Percentiles rank a stretch among this genome's conserved stretches.
Evolutionary conservation across 1,139 yeast species (phyloP).

Genomic region (Magnusiomyces sp.): DNA sequence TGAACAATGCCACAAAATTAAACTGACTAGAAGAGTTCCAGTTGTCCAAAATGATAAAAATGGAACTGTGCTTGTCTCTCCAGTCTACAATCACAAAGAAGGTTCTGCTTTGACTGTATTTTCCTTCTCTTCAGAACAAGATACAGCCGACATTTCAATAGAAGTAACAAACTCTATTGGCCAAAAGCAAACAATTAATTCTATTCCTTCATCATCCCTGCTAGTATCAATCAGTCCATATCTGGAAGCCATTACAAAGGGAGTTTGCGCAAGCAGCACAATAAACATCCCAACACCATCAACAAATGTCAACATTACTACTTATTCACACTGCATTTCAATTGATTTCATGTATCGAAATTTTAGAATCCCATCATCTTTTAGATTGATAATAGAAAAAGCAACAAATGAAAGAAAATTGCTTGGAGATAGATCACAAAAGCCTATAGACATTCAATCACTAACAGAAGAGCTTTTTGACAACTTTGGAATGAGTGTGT

Average conservation of each 20-base stretch:
- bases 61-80: not conserved
- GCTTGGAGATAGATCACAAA: not conserved
- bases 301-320: not conserved
- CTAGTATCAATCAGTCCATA: not conserved
- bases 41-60: not conserved
- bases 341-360: constrained; percentile 9
- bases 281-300: not conserved
- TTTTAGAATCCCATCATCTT: not conserved
- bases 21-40: not conserved
- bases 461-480: constrained; percentile 6
- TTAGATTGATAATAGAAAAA: not conserved
- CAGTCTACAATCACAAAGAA: not conserved
- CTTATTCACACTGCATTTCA: constrained; percentile 11
- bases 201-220: constrained; percentile 1
- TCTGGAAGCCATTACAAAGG: not conserved
- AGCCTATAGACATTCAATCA: not conserved
- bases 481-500: constrained; percentile 11
- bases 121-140: not conserved
- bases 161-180: not conserved
- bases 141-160: not conserved
- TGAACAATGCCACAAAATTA: not conserved
- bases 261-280: not conserved
- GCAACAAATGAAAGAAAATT: not conserved
- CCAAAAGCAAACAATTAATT: not conserved
- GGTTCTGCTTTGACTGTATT: not conserved